Conservation (phyloP, 2,329 filamentous ascomycete species). For the Fusarium sp. region DNA sequence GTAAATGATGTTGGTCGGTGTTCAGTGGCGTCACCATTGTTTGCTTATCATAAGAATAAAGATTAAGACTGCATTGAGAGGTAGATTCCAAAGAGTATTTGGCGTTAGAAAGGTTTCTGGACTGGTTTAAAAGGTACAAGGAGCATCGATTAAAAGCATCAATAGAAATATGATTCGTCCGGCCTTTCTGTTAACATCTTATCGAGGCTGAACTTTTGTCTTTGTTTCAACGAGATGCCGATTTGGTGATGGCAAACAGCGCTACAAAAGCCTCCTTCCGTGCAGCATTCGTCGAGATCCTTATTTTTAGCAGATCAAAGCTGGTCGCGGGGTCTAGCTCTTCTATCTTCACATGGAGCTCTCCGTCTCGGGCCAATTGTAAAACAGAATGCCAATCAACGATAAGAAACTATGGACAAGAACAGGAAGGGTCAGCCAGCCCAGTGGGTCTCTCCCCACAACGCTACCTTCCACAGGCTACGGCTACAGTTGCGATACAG, state of each 20-base stretch:
- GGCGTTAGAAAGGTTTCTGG: neutral
- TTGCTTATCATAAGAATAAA: conserved; percentile 14
- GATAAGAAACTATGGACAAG: conserved; percentile 4
- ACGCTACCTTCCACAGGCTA: neutral
- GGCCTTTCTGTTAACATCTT: neutral
- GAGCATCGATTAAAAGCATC: conserved; percentile 9
- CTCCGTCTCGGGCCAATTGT: conserved; percentile 36
- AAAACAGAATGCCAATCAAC: conserved; percentile 29
- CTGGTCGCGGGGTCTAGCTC: conserved; percentile 17
- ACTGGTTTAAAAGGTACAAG: neutral
- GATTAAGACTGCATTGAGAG: conserved; percentile 12
- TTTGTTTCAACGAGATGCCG: conserved; percentile 3
- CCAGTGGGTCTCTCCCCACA: conserved; percentile 38
- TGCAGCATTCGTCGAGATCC: conserved; percentile 1
- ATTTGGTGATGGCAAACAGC: conserved; percentile 9
- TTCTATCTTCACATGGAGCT: conserved; percentile 24
- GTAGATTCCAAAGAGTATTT: conserved; percentile 15
- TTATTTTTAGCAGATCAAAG: conserved; percentile 12
- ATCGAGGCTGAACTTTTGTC: neutral
- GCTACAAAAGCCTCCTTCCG: conserved; percentile 10
- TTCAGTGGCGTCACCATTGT: conserved; percentile 2
- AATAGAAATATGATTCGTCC: neutral
- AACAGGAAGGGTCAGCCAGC: conserved; percentile 18
- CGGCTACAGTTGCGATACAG: conserved; percentile 27
- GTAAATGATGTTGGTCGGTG: conserved; percentile 21